Base-by-base conservation (phyloP, 441 rosid genomes). In the Brassica balearica region DNA sequence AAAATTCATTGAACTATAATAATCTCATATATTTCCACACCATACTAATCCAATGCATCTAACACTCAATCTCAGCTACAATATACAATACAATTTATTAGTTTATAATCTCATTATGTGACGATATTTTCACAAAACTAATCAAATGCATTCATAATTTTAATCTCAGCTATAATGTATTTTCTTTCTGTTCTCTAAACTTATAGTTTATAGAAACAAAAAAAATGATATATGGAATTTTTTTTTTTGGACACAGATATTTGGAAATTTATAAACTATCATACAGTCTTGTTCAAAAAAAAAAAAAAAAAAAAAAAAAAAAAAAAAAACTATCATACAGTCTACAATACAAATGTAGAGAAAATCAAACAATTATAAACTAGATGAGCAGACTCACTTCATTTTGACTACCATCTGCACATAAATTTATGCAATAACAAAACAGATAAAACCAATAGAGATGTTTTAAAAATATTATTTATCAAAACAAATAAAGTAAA, bases 371-470 rank as follows among this genome's bases (percentile, higher is more conserved):
- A n/a, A n/a, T 48, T 48, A 48, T 46, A 11, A 46, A 46, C 14
- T 46, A 46, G 53, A 46, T 48, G 56, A 48, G 56, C 56, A 48
- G 56, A 46, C n/a, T 51, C 56, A 51, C 56, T 51, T n/a, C 56
- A 14, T 51, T 48, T 48, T 48, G 6, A 48, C 17, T 48, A 48
- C 55, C 7, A 51, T n/a, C 15, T 51, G 19, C 56, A 51, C 56
- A 51, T n/a, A 51, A 51, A 51, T 51, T n/a, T 14, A 51, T 51
- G 56, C 56, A 51, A 5, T 51, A 51, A 14, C 17, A 51, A 51
- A n/a, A n/a, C 19, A 51, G 56, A 51, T 51, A 51, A 14, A n/a
- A 51, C 5, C 17, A n/a, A 51, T 51, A 51, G 17, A 51, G 15
- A 51, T n/a, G 6, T 12, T 46, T 4, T n/a, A n/a, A n/a, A n/a